Percentiles rank a stretch among this genome's conserved stretches.
Conservation (phyloP, 2,329 filamentous ascomycete species). For the Onygenales sp. region DNA sequence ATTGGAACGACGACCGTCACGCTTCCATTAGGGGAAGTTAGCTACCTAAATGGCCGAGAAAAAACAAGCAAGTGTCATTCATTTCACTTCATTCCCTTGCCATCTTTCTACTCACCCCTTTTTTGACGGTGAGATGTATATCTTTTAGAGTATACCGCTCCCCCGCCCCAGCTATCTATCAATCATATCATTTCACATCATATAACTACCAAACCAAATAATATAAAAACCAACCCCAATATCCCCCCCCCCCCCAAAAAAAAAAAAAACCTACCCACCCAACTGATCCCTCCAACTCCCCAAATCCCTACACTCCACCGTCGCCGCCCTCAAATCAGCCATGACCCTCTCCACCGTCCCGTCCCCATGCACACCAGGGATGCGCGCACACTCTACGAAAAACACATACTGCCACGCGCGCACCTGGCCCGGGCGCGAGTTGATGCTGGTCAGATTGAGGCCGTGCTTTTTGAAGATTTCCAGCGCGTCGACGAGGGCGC, state of each 20-base stretch:
- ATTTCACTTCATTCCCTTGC: background rate
- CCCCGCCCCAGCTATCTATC: no score
- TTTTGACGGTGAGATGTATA: no score
- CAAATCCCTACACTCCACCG: constrained; percentile 29
- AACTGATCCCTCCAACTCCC: constrained; percentile 33
- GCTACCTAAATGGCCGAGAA: no score
- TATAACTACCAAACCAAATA: background rate
- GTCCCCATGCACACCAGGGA: constrained; percentile 19
- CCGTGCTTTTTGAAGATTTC: constrained; percentile 63
- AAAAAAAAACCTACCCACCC: background rate
- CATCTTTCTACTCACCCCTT: no score
- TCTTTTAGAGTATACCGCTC: no score
- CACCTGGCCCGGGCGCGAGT: constrained; percentile 67
- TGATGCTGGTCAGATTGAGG: constrained; percentile 84
- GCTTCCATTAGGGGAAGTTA: no score
- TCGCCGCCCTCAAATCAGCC: constrained; percentile 24
- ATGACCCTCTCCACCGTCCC: constrained; percentile 22
- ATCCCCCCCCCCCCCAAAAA: background rate
- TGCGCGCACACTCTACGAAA: constrained; percentile 77
- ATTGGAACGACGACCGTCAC: no score
- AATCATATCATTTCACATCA: background rate
- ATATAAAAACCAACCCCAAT: background rate
- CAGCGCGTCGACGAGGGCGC: constrained; percentile 73
- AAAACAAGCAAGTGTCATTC: background rate
- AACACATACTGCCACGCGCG: constrained; percentile 86